phyloP scores from a whole-genome alignment of 1,139 yeast species.

The Arxiozyma heterogenica region DNA sequence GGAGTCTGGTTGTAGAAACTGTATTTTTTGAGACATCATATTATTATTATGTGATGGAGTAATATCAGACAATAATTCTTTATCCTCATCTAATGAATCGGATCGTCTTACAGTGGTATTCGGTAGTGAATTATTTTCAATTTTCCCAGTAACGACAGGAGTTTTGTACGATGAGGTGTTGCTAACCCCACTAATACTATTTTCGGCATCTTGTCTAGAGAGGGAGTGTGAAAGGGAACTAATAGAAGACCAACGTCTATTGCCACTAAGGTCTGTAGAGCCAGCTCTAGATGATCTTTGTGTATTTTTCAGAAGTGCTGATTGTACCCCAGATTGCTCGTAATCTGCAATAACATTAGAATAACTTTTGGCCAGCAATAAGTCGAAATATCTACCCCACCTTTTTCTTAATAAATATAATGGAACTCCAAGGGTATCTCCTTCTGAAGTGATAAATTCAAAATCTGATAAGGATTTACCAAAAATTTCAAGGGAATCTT shows the following conservation, averaged over 20 bases:
- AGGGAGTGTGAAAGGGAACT: conserved; percentile 4
- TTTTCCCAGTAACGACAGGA: background rate
- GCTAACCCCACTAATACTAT: background rate
- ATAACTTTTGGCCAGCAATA: conserved; percentile 52
- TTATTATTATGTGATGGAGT: background rate
- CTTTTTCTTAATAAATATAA: conserved; percentile 51
- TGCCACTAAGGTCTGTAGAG: background rate
- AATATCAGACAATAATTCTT: background rate
- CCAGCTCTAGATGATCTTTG: conserved; percentile 5
- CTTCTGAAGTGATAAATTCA: conserved; percentile 58
- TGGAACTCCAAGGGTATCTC: conserved; percentile 59
- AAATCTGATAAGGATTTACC: conserved; percentile 59
- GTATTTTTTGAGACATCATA: background rate
- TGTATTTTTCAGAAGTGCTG: conserved; percentile 4
- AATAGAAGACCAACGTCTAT: background rate
- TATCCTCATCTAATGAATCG: background rate
- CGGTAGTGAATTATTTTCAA: background rate
- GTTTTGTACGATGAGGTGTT: background rate
- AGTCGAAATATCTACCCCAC: conserved; percentile 67
- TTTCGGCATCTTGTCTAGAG: background rate
- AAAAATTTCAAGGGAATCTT: conserved; percentile 60
- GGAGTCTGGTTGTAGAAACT: background rate
- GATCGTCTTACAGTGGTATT: background rate
- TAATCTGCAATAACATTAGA: conserved; percentile 32
- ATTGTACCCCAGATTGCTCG: conserved; percentile 11